Conservation (phyloP, 2,329 filamentous ascomycete genomes). For the Nannizziopsis arthrosporioides region DNA sequence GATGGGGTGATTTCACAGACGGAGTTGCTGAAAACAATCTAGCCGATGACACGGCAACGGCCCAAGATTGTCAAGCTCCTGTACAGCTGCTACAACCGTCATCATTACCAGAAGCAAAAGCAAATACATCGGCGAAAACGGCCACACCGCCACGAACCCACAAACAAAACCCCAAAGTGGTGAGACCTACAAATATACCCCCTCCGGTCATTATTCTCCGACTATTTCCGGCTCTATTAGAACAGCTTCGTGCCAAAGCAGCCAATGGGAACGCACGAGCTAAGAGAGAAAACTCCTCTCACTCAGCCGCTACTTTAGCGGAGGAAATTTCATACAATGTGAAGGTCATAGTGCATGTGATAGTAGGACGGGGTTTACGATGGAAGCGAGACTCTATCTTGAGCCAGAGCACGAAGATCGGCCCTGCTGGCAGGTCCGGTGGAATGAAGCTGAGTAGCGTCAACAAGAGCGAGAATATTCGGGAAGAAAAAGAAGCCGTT, state of each 20-base stretch:
- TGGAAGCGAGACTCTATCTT: conserved; percentile 86
- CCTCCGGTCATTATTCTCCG: conserved; percentile 75
- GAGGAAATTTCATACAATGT: conserved; percentile 23
- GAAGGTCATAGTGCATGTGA: conserved; percentile 60
- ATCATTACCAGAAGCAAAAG: not conserved
- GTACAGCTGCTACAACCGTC: not conserved
- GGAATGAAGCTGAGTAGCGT: conserved; percentile 86
- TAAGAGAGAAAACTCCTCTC: conserved; percentile 41
- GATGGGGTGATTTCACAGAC: conserved; percentile 45
- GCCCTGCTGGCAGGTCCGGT: conserved; percentile 57
- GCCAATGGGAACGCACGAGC: conserved; percentile 47
- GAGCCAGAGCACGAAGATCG: conserved; percentile 78
- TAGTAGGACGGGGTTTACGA: conserved; percentile 71
- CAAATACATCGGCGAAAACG: not conserved
- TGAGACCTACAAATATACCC: conserved; percentile 73
- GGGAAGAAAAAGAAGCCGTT: conserved; percentile 73
- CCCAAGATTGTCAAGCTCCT: not conserved
- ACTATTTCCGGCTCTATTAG: conserved; percentile 60
- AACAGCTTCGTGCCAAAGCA: conserved; percentile 51
- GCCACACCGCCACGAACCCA: not conserved
- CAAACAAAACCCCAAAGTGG: conserved; percentile 3
- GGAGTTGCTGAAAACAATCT: conserved; percentile 7
- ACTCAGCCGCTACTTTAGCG: conserved; percentile 17
- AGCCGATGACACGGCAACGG: not conserved
- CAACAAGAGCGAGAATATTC: conserved; percentile 67